Base-by-base conservation (phyloP, 768 basidiomycete genomes). In the Lyophyllum decastes region DNA sequence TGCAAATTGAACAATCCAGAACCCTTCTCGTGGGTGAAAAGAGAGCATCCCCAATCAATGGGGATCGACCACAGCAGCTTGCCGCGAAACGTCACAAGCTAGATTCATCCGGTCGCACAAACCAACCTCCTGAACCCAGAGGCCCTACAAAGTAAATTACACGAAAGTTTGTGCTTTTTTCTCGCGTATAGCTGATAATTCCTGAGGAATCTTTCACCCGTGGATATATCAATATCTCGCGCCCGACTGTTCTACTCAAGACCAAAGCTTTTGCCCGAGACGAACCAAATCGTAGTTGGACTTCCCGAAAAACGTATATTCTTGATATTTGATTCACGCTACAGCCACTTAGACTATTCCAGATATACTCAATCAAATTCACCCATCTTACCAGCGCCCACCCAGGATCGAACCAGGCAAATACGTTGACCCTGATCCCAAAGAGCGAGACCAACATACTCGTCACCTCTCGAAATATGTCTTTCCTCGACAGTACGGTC, bases 401-500 rank as follows among this genome's bases (percentile, higher is more conserved):
- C 60, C 68, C 14, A 70, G 58, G 25, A 51, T 57, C 19, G 56
- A 69, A 46, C 68, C 68, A 40, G 68, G 62, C 4, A 58, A 58
- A 2, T 77, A 73, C 54, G 63, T 72, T 2, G 80, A 84, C 33
- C 79, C 78, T 1, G 82, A 85, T 59, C 73, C 76, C 24, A 75
- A 72, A 9, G 66, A 73, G 57, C 81, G 82, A 62, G 76, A 75
- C 44, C 77, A 78, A 38, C 70, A 83, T 38, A 80, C 82, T 0
- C 80, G 89, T 40, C 86, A 86, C 60, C 72, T 94, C 1, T 79
- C 89, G 33, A 95, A 94, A 73, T 89, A 94, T 64, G 76, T 98
- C 1, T 96, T 98, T 65, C 87, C 94, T 9, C 79, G 87, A 40
- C 90, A 94, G 63, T 93, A 87, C 64, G 81, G 82, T 0, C 67